Base-by-base conservation (phyloP, 805 yeast genomes). In the Metschnikowia cubensis region DNA sequence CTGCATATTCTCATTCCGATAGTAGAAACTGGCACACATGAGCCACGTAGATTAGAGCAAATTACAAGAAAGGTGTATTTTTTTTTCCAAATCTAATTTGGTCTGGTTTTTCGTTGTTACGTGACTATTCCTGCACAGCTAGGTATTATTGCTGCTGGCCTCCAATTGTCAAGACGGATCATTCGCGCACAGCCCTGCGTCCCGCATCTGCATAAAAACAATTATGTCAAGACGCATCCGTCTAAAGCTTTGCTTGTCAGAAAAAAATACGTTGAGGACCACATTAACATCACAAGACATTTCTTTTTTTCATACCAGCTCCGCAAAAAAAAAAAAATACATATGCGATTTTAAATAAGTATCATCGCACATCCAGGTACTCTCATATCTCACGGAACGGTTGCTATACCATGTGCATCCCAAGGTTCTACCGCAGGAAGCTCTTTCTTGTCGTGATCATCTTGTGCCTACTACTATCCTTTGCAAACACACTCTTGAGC, bases 391-490 rank as follows among this genome's bases (percentile, higher is more conserved):
- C 5, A 25, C 42, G 10, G 17, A 25, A 15, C 21, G 14, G 21
- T 29, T 37, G 34, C 17, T 17, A n/a, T 22, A 38, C 29, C 41
- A 52, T 52, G 55, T 42, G 50, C 20, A 46, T 52, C 35, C 47
- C 58, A n/a, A 55, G 53, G 35, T 53, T 48, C 41, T 55, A 55
- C 38, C 56, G 55, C 22, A 50, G 52, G 21, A 50, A 35, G 47
- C 43, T 53, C 15, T 20, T 43, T 4, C 37, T 48, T 17, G 21
- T 53, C n/a, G 32, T 50, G 42, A 36, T 49, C 18, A 41, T 46
- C 42, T 35, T 49, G 25, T 40, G 50, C 38, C 39, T 51, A 34
- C 39, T 49, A 22, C 50, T 55, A 14, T 41, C 52, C 20, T 42
- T 55, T 37, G 48, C 49, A 20, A 54, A 50, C 48, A 31, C 50